phyloP scores from a whole-genome alignment of 139 green algal genomes.

The Volvox reticuliferus region DNA sequence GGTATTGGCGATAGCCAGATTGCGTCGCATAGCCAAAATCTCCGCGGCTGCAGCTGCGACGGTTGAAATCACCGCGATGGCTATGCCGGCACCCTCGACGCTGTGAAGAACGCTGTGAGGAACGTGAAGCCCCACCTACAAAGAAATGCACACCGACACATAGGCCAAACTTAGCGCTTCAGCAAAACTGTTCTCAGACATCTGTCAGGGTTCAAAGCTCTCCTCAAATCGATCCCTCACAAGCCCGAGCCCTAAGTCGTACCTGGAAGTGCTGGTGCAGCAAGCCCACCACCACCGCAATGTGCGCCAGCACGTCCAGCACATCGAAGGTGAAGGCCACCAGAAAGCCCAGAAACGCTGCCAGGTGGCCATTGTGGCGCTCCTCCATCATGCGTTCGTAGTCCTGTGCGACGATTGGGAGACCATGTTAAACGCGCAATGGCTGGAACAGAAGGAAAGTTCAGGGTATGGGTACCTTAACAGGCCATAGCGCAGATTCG shows the following conservation, averaged over 20 bases:
- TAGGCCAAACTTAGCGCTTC: too few relatives aligned
- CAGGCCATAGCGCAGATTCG: too few relatives aligned
- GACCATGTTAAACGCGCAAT: too few relatives aligned
- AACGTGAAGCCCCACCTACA: constrained; percentile 55
- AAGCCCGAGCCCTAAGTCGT: neutral
- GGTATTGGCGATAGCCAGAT: neutral
- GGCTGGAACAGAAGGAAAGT: too few relatives aligned
- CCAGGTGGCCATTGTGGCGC: constrained; percentile 39
- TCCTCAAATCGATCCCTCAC: neutral
- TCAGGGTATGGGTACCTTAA: too few relatives aligned
- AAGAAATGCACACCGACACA: neutral
- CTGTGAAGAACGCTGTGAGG: constrained; percentile 57
- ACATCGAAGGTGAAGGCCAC: constrained; percentile 63
- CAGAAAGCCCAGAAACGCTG: constrained; percentile 51
- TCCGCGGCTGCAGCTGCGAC: constrained; percentile 52
- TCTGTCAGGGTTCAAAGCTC: neutral
- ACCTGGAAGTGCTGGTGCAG: constrained; percentile 68
- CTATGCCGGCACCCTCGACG: constrained; percentile 52
- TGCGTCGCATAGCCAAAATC: constrained; percentile 39
- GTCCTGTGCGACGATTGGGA: constrained; percentile 40
- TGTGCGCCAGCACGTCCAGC: constrained; percentile 63
- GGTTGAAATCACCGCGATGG: constrained; percentile 61
- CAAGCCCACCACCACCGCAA: constrained; percentile 61
- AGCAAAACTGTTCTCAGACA: neutral
- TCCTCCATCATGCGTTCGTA: constrained; percentile 60